Evolutionary conservation across 2,329 filamentous ascomycete species (phyloP).

Genomic region (Chaetomiaceae sp.): DNA sequence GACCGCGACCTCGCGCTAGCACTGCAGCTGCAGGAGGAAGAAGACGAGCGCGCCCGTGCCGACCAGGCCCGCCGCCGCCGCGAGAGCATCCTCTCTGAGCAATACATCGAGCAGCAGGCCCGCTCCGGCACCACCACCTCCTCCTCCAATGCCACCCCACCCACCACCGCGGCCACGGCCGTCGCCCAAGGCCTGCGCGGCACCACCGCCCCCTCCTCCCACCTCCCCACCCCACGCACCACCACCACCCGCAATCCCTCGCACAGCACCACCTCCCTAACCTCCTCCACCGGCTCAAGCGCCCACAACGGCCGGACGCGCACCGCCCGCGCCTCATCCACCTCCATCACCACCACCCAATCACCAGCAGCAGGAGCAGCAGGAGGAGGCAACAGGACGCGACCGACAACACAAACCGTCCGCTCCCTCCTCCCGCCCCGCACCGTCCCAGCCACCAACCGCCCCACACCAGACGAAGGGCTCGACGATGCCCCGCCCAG

Average conservation of each 20-base stretch:
- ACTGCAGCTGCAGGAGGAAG: constrained; percentile 88
- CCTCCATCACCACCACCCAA: background rate
- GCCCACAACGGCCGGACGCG: background rate
- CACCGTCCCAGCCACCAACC: constrained; percentile 29
- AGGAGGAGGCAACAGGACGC: no score
- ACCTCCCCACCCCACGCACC: background rate
- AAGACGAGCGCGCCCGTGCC: constrained; percentile 68
- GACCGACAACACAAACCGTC: constrained; percentile 31
- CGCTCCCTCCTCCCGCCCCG: constrained; percentile 41
- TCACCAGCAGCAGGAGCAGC: no score
- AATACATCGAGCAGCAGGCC: constrained; percentile 62
- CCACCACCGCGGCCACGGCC: no score
- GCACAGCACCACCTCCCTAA: constrained; percentile 10
- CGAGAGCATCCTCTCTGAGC: constrained; percentile 64
- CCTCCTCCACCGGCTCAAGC: background rate
- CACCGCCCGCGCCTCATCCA: background rate
- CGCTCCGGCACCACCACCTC: constrained; percentile 23
- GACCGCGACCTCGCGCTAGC: constrained; percentile 84
- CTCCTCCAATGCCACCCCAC: no score
- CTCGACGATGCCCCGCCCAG: constrained; percentile 50
- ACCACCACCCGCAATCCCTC: background rate
- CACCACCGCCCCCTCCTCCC: constrained; percentile 3
- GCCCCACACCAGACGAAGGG: constrained; percentile 32
- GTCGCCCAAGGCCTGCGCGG: background rate
- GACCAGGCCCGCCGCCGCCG: constrained; percentile 55